Conservation (phyloP, 768 basidiomycete genomes). For the Suillus weaverae region DNA sequence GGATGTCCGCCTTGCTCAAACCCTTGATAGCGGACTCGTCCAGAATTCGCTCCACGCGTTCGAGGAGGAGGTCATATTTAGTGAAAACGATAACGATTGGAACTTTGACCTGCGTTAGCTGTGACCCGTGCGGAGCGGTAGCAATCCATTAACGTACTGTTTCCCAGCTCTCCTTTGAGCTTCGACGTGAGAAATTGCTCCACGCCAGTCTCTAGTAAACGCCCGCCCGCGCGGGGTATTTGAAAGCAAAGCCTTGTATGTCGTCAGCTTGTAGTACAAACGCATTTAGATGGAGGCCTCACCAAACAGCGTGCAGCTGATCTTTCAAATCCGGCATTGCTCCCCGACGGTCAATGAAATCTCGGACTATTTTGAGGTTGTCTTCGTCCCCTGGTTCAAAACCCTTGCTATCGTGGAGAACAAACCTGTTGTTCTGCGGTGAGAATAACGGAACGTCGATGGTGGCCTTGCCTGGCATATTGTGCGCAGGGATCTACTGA, state of each 20-base stretch:
- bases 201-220: not conserved
- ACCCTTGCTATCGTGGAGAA: slow-evolving; percentile 19
- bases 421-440: slow-evolving; percentile 9
- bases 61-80: not conserved
- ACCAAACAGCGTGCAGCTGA: not conserved
- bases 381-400: slow-evolving; percentile 15
- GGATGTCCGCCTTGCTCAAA: not conserved
- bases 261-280: not conserved
- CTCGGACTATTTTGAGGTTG: slow-evolving; percentile 10
- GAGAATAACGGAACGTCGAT: slow-evolving; percentile 11
- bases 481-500: not conserved
- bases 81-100: not conserved
- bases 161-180: not conserved
- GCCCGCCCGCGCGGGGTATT: not conserved
- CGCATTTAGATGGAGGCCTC: not conserved
- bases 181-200: not conserved
- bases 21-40: no score
- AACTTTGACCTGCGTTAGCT: not conserved
- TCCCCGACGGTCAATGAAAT: slow-evolving; percentile 13
- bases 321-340: not conserved
- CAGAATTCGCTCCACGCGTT: not conserved
- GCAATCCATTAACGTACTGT: not conserved
- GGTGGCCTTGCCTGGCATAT: not conserved
- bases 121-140: not conserved
- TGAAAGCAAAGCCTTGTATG: not conserved